These are phyloP conservation scores for Backusella morwellensis DNA, from an alignment of 192 early-diverging fungal genomes.

Conservation along the genomic window DNA sequence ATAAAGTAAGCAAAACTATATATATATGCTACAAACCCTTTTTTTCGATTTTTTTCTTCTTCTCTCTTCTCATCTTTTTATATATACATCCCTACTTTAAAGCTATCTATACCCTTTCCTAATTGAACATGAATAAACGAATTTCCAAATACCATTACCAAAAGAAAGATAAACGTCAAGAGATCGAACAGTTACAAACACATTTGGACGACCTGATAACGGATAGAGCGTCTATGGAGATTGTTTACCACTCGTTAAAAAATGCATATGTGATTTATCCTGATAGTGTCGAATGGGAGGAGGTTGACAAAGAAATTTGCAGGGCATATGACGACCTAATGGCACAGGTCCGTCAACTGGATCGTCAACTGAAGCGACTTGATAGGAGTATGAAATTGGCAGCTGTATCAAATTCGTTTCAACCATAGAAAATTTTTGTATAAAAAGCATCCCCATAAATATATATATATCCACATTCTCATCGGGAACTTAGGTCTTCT, in stretches of 20 bases:
- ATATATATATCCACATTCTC: background rate
- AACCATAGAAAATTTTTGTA: background rate
- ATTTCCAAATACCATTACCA: background rate
- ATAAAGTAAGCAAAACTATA: background rate
- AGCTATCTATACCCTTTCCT: background rate
- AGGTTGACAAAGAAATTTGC: slow-evolving; percentile 11
- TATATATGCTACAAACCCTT: background rate
- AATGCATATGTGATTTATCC: slow-evolving; percentile 8
- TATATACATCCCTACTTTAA: background rate
- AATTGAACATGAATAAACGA: background rate
- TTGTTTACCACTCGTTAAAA: slow-evolving; percentile 3
- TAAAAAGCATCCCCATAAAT: background rate
- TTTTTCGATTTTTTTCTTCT: background rate
- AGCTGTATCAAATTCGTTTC: background rate
- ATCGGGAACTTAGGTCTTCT: background rate
- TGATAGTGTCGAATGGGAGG: background rate
- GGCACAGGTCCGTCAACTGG: slow-evolving; percentile 11
- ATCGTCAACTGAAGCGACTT: slow-evolving; percentile 4
- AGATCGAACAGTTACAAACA: background rate
- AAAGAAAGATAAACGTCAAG: background rate
- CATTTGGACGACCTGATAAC: slow-evolving; percentile 3
- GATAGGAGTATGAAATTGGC: slow-evolving; percentile 1
- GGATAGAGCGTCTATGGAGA: slow-evolving; percentile 7
- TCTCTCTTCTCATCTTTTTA: background rate
- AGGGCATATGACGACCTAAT: slow-evolving; percentile 12